Evolutionary conservation across 345 rosid genomes (phyloP), one percentile per base, ranked within the genome.

Genomic region (Psidium guajava): DNA sequence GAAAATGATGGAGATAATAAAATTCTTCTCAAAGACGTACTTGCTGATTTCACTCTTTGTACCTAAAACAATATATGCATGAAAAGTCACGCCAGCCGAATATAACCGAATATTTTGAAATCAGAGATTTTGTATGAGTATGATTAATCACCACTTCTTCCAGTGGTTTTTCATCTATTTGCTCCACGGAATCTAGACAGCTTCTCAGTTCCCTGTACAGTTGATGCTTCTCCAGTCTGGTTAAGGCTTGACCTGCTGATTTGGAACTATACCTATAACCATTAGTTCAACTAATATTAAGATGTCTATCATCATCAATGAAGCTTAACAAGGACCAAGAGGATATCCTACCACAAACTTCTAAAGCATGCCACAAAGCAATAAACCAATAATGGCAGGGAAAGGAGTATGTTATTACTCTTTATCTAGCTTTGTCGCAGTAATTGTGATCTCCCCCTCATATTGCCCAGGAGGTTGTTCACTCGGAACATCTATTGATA

Each of bases 401-500:
- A 54, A 42, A 69, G 27, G 83, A 82, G 69, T 57, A 82, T 69
- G 84, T 82, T 9, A 86, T 88, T 91, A 95, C 99, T 88, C 94
- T 87, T 93, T 89, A 73, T 92, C 96, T 53, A 87, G 88, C 88
- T 93, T 95, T 74, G 87, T 74, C 42, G 99, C 95, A 88, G 98
- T 94, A 86, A 95, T 83, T 83, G 91, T 88, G 87, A 95, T 87
- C 91, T 95, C 99, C 85, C 99, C 99, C 89, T 94, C 98, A 83
- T 97, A 97, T 84, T 91, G 93, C 87, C 99, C 99, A 14, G 98
- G 96, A 42, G 97, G 93, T 89, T 95, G 99, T 64, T 87, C 91
- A 86, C 87, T 91, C 83, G 99, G 98, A 87, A 94, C 97, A 89
- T 97, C 98, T 84, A 97, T 91, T 74, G 99, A 97, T 89, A 95